Evolutionary conservation across 2,329 filamentous ascomycete genomes (phyloP), one percentile per base, ranked within the genome.

Genomic region (Talaromyces sp.): DNA sequence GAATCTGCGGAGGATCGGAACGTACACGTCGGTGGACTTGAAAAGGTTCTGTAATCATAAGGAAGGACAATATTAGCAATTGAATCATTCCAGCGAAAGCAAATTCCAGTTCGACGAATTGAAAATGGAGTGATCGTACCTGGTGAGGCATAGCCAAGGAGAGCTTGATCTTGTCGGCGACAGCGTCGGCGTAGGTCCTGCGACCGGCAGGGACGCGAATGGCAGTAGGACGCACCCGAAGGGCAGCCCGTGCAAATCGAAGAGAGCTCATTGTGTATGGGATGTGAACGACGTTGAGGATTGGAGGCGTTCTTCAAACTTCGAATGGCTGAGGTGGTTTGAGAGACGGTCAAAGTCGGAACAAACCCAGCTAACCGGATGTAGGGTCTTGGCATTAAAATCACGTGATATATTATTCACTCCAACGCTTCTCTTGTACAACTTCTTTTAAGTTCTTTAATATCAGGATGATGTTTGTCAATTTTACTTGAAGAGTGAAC

Each of bases 101-200:
- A 39, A 22, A 22, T 13, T 14, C 31, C 4, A 37, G 4, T 22
- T n/a, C 52, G 10, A n/a, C 3, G n/a, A 22, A 56, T 56, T 14
- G 35, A 24, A 16, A 14, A 41, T 45, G 9, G 1, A 59, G 67
- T 71, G 68, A 64, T 67, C 91, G 82, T 92, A 98, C 95, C 93
- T 97, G 91, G 84, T 98, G 94, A 84, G 95, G 95, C 75, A 99
- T 91, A 80, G 91, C 88, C 84, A 99, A 86, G 86, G 92, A 97
- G 84, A 99, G 89, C 89, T 96, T 96, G 87, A 99, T 96, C 88
- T 94, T 94, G 87, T 94, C 91, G 76, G 89, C 83, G 74, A 92
- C 88, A 72, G 90, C 90, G 79, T 94, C 91, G 75, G 91, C 95
- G 81, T 99, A 99, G 75, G 90, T 89, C 86, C 95, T 89, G 81